Percentiles rank a stretch among this genome's conserved stretches.
These are phyloP conservation scores for Mucor ambiguus DNA, from an alignment of 371 early-diverging fungal species.

Conservation along the genomic window DNA sequence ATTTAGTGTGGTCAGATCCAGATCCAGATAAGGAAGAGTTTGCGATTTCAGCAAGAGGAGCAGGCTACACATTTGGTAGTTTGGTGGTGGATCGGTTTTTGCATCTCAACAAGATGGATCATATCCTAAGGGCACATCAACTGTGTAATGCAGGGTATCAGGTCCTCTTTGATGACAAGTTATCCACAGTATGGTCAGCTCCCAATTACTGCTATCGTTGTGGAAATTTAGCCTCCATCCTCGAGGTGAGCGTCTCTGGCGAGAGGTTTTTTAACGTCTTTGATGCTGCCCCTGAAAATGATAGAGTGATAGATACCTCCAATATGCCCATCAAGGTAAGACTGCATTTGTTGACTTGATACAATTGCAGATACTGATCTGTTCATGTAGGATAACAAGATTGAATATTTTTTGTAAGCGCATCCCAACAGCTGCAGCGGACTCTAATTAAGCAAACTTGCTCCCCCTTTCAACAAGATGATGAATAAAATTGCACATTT, in stretches of 20 bases:
- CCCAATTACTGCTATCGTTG: conserved; percentile 96
- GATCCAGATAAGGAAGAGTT: conserved; percentile 81
- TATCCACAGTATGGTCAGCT: conserved; percentile 92
- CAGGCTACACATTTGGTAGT: conserved; percentile 92
- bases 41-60: conserved; percentile 89
- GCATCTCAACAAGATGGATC: conserved; percentile 81
- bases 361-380: neutral
- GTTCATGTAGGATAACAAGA: conserved; percentile 11
- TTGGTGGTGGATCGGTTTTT: conserved; percentile 86
- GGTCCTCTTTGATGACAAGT: conserved; percentile 83
- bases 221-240: conserved; percentile 92
- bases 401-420: conserved; percentile 17
- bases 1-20: conserved; percentile 99
- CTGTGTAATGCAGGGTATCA: conserved; percentile 96
- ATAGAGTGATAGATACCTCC: conserved; percentile 34
- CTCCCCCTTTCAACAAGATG: neutral
- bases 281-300: conserved; percentile 87
- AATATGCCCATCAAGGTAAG: conserved; percentile 2
- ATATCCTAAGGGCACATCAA: conserved; percentile 95
- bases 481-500: neutral
- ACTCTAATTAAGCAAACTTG: neutral
- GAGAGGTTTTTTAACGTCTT: conserved; percentile 89
- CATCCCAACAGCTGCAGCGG: neutral
- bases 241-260: conserved; percentile 85
- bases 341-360: neutral